Percentiles rank a stretch among this genome's conserved stretches.
These are phyloP conservation scores for Echites panduratus DNA, from an alignment of 257 asterid species.

Conservation along the genomic window DNA sequence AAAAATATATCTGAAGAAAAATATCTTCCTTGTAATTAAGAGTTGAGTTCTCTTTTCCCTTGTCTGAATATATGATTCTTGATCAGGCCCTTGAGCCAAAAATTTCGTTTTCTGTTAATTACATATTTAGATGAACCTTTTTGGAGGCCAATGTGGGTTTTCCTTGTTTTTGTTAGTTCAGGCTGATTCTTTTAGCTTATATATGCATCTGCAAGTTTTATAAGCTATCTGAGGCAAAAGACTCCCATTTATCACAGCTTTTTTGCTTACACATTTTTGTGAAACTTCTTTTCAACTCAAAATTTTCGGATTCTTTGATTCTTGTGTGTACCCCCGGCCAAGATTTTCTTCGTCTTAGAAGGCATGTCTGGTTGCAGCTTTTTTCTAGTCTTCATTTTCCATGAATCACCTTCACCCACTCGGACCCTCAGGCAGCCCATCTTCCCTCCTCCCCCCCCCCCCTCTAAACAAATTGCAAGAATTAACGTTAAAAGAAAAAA, in stretches of 20 bases:
- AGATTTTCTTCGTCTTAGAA: neutral
- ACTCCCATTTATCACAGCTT: neutral
- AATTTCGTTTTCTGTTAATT: conserved; percentile 7
- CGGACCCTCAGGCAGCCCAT: neutral
- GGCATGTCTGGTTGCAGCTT: neutral
- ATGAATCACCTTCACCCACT: neutral
- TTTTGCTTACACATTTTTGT: conserved; percentile 23
- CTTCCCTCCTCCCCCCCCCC: neutral
- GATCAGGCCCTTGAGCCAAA: neutral
- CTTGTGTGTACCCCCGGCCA: conserved; percentile 6
- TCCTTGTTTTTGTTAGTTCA: conserved; percentile 3
- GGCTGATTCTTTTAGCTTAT: conserved; percentile 4
- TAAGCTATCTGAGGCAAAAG: neutral
- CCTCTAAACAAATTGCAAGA: neutral
- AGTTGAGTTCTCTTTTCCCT: conserved; percentile 15
- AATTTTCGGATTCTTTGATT: conserved; percentile 19
- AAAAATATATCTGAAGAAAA: conserved; percentile 12
- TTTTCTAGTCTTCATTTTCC: neutral
- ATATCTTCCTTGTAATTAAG: conserved; percentile 2
- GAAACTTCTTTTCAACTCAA: conserved; percentile 16
- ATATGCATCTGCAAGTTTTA: conserved; percentile 8
- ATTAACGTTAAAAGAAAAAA: neutral
- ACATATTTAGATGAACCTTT: conserved; percentile 31
- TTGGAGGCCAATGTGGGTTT: conserved; percentile 3
- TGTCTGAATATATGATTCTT: conserved; percentile 2